Evolutionary conservation across 768 basidiomycete genomes (phyloP), one percentile per base, ranked within the genome.

Genomic region (Collybia sordida): DNA sequence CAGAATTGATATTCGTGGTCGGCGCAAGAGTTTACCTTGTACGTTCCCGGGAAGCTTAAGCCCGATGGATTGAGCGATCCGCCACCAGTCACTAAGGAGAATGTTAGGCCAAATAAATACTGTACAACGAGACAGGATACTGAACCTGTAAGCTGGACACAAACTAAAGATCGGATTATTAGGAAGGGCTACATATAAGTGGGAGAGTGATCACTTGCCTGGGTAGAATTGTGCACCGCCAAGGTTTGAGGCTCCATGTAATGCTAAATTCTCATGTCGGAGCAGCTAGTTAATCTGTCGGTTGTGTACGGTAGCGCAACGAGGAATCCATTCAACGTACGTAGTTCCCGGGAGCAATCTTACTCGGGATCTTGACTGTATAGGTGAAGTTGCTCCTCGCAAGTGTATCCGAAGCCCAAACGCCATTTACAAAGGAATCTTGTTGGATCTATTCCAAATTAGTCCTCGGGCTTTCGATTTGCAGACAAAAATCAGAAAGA

Each of bases 191-290:
- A 28, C 7, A 24, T 31, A 19, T 11, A 21, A 6, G 14, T 24
- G 31, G 3, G 9, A 49, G 47, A 40, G 23, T 12, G 27, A 47
- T 18, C 14, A 57, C 51, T 14, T 35, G 59, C 59, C 59, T n/a
- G 71, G 70, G 47, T 72, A 72, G 60, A 72, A 72, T 38, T 72
- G 70, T 22, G 71, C 69, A n/a, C 71, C 70, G 17, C 66, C 66
- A 42, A 60, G 22, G 34, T 59, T 66, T 12, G 54, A 52, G 12
- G 62, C 71, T 11, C 54, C 69, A 47, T 72, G 71, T 39, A 72
- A 50, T 8, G 71, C 70, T 14, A 72, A 60, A 41, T 71, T 69
- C 55, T 72, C 70, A 45, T 72, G 71, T 6, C 70, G 68, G 24
- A 72, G 62, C 31, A 72, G 56, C 67, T 72, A 45, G 12, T n/a